Evolutionary conservation across 441 rosid genomes (phyloP).

Genomic region (Aquilaria agallochum): DNA sequence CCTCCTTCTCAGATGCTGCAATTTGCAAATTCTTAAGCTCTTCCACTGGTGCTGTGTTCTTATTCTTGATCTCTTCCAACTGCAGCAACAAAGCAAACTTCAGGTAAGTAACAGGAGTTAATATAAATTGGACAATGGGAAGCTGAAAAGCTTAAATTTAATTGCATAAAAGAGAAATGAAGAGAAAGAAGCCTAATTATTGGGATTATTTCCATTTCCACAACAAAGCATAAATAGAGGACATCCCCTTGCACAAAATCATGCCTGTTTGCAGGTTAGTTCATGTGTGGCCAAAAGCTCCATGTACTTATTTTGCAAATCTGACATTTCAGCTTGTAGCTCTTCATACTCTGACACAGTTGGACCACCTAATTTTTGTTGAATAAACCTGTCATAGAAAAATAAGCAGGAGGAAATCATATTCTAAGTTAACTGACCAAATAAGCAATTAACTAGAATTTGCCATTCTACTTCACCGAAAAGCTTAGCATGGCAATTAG

Average conservation of each 20-base stretch:
- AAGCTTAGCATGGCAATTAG: too few relatives aligned
- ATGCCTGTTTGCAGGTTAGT: conserved; percentile 66
- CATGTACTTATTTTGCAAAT: conserved; percentile 60
- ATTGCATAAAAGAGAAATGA: not conserved
- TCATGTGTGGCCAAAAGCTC: conserved; percentile 67
- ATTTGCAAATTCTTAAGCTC: conserved; percentile 31
- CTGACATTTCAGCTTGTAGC: conserved; percentile 73
- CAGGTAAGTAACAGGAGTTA: not conserved
- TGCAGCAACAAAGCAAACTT: conserved; percentile 20
- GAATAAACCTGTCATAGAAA: conserved; percentile 50
- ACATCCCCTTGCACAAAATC: not conserved
- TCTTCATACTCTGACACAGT: conserved; percentile 68
- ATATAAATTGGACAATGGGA: too few relatives aligned
- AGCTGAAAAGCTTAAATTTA: not conserved
- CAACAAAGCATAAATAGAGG: not conserved
- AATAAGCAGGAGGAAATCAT: too few relatives aligned
- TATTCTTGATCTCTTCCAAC: conserved; percentile 32
- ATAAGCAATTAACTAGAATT: too few relatives aligned
- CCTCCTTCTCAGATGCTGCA: conserved; percentile 19
- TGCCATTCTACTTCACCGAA: too few relatives aligned
- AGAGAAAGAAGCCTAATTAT: not conserved
- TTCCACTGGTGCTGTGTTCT: conserved; percentile 15
- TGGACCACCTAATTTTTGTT: conserved; percentile 84
- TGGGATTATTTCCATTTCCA: not conserved
- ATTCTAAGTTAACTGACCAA: too few relatives aligned